Base-by-base conservation (phyloP, 306 rosid genomes). In the Trifolium dubium region DNA sequence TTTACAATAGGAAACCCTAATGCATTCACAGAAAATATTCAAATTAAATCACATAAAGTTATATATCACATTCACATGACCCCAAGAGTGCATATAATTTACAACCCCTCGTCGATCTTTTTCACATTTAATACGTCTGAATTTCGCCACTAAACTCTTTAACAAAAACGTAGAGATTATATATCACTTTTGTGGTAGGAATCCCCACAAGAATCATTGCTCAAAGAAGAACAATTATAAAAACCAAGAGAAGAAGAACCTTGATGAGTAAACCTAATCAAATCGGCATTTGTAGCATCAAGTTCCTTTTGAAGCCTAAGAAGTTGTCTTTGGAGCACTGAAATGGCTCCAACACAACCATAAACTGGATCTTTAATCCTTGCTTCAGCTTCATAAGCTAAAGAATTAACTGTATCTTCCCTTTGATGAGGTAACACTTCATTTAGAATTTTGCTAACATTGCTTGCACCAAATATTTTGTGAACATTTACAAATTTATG, bases 311-410 rank as follows among this genome's bases (percentile, higher is more conserved):
- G 98, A 31, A 93, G 96, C 73, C 85, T 83, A 44, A 90, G 69
- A 35, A 93, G 87, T 64, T 93, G 96, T 50, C 89, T 71, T 70
- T 93, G 98, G 34, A 93, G 97, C 49, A 90, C 91, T 3, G 98
- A 91, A 59, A 93, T 89, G 43, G 92, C 92, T 3, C 96, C 98
- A 23, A 91, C 97, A 63, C 98, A 93, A 15, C 98, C 98, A 65
- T 93, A 93, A 4, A 93, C 97, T 0, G 98, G 98, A 64, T 93
- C 98, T 51, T 89, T 93, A 39, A 90, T 86, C 67, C 98, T 74
- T 1, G 98, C 98, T 79, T 89, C 98, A 4, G 98, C 98, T 72
- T 93, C 98, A 35, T 93, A 93, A 13, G 98, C 98, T 13, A 93
- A 71, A 34, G 98, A 93, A 67, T 91, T 93, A 34, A 93, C 93